These are phyloP conservation scores for Castanea mollissima DNA, from an alignment of 306 rosid genomes.

Conservation along the genomic window DNA sequence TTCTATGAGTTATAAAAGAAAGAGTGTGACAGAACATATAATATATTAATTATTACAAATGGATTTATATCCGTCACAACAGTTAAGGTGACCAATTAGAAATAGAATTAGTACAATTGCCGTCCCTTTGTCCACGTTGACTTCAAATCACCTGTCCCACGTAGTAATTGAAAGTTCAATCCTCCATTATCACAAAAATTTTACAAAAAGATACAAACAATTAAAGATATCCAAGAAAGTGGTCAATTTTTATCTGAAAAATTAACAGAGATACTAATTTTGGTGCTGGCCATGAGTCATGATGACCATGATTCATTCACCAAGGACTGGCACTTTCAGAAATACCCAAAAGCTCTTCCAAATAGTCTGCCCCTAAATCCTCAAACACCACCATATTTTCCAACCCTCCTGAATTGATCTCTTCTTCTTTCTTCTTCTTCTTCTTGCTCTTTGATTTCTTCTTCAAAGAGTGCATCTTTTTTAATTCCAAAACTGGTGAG, in stretches of 20 bases:
- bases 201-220: not conserved
- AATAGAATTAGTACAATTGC: too few species aligned
- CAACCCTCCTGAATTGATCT: not conserved
- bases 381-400: slow-evolving; percentile 44
- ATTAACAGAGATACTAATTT: not conserved
- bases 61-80: too few species aligned
- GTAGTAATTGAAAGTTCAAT: not conserved
- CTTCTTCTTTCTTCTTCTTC: slow-evolving; percentile 1
- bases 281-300: too few species aligned
- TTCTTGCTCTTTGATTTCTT: slow-evolving; percentile 28
- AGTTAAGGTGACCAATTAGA: too few species aligned
- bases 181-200: not conserved
- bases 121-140: too few species aligned
- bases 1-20: too few species aligned
- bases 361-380: slow-evolving; percentile 54
- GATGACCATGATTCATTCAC: not conserved
- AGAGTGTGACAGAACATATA: too few species aligned
- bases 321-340: slow-evolving; percentile 21
- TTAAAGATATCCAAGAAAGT: not conserved
- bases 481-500: slow-evolving; percentile 63
- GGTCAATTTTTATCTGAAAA: not conserved
- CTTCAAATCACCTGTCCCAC: not conserved
- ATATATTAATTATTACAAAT: too few species aligned
- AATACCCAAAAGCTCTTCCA: slow-evolving; percentile 49
- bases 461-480: slow-evolving; percentile 45